Evolutionary conservation across 2,329 filamentous ascomycete genomes (phyloP).

Genomic region (Dactylellina drechsleri): DNA sequence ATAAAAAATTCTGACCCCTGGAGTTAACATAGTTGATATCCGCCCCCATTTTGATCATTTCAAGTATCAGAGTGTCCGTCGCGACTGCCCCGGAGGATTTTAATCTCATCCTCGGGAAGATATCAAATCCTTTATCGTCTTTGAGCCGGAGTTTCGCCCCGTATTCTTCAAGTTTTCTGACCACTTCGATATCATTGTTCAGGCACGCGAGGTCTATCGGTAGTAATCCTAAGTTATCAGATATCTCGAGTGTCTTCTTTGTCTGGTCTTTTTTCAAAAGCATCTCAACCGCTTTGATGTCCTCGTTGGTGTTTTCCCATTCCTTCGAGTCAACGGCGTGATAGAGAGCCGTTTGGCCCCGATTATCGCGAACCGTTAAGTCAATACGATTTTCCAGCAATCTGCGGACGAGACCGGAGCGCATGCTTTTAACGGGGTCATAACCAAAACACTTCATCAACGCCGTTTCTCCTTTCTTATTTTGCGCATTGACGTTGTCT

Average conservation of each 20-base stretch:
- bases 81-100: background rate
- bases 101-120: slow-evolving; percentile 7
- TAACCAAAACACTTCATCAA: slow-evolving; percentile 31
- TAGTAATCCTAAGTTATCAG: slow-evolving; percentile 21
- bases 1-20: slow-evolving; percentile 14
- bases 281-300: background rate
- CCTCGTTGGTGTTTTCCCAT: background rate
- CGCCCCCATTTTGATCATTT: slow-evolving; percentile 28
- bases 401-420: background rate
- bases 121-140: slow-evolving; percentile 22
- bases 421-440: background rate
- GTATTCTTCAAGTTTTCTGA: slow-evolving; percentile 12
- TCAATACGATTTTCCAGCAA: slow-evolving; percentile 15
- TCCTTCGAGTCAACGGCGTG: background rate
- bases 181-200: background rate
- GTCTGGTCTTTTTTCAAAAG: slow-evolving; percentile 2
- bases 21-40: slow-evolving; percentile 21
- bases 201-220: slow-evolving; percentile 34
- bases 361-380: slow-evolving; percentile 7
- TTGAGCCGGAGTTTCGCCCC: slow-evolving; percentile 13
- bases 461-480: slow-evolving; percentile 26
- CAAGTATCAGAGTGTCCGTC: background rate
- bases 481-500: slow-evolving; percentile 20
- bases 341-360: slow-evolving; percentile 10
- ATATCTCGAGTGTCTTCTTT: slow-evolving; percentile 3